Percentiles rank a stretch among this genome's conserved stretches.
These are phyloP conservation scores for Pestalotiopsis fici DNA, from an alignment of 2,329 filamentous ascomycete species.

Conservation along the genomic window DNA sequence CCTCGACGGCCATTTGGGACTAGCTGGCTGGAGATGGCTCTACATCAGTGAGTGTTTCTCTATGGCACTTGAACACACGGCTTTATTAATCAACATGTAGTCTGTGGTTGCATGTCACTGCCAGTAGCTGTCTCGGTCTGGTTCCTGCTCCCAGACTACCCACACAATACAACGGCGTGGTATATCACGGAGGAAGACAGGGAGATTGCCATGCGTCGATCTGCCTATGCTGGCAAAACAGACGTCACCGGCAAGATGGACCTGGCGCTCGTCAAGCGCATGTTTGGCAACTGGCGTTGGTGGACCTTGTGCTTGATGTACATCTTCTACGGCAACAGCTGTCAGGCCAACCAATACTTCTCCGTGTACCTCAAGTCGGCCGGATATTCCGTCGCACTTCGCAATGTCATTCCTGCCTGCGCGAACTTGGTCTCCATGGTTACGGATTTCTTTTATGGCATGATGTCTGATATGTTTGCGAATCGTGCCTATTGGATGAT, in stretches of 20 bases:
- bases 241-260: conserved; percentile 22
- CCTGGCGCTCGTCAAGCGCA: conserved; percentile 20
- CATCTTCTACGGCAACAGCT: conserved; percentile 26
- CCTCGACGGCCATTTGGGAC: conserved; percentile 27
- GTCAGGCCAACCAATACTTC: conserved; percentile 23
- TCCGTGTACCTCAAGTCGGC: conserved; percentile 20
- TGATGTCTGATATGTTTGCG: conserved; percentile 11
- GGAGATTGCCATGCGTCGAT: conserved; percentile 20
- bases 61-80: neutral
- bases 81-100: neutral
- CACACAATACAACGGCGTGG: conserved; percentile 25
- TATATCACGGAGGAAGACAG: conserved; percentile 25
- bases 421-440: conserved; percentile 13
- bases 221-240: conserved; percentile 23
- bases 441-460: conserved; percentile 9
- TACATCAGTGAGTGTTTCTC: conserved; percentile 22
- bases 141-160: conserved; percentile 27
- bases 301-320: conserved; percentile 17
- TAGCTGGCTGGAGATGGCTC: conserved; percentile 34
- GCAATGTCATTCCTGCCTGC: conserved; percentile 18
- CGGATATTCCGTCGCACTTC: conserved; percentile 13
- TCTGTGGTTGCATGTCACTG: conserved; percentile 25
- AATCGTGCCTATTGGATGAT: conserved; percentile 12
- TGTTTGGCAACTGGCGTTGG: conserved; percentile 27
- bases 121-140: conserved; percentile 26